phyloP scores from a whole-genome alignment of 2,329 filamentous ascomycete species.

The Colletotrichum sp. region DNA sequence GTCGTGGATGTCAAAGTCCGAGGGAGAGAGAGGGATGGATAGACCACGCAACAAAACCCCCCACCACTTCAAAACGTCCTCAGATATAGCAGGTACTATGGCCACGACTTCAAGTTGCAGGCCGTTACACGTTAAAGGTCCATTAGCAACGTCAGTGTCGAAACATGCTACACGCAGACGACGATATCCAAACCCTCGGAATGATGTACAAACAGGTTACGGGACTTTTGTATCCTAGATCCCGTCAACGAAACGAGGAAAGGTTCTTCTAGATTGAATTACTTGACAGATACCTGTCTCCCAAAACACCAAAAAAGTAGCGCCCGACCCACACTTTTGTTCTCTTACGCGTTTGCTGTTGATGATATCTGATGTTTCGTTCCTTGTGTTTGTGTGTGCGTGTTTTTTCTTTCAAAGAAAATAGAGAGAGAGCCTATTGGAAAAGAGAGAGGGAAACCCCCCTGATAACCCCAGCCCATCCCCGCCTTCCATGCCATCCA shows the following conservation, averaged over 20 bases:
- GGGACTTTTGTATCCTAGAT: background rate
- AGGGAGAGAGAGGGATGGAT: background rate
- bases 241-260: background rate
- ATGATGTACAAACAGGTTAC: background rate
- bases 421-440: background rate
- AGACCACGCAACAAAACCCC: background rate
- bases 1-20: background rate
- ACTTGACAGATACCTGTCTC: background rate
- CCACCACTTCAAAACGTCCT: background rate
- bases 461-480: background rate
- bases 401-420: background rate
- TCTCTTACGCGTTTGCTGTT: background rate
- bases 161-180: background rate
- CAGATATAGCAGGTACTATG: background rate
- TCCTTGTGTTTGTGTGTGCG: background rate
- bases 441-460: background rate
- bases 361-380: background rate
- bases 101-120: background rate
- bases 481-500: background rate
- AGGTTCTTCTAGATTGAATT: background rate
- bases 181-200: background rate
- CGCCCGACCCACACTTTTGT: background rate
- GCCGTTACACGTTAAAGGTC: background rate
- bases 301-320: background rate
- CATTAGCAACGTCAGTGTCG: background rate